A percentile compares a stretch with the other conserved stretches of the same genome.
phyloP scores from a whole-genome alignment of 2,329 filamentous ascomycete genomes.

The Cladosporium sp. region DNA sequence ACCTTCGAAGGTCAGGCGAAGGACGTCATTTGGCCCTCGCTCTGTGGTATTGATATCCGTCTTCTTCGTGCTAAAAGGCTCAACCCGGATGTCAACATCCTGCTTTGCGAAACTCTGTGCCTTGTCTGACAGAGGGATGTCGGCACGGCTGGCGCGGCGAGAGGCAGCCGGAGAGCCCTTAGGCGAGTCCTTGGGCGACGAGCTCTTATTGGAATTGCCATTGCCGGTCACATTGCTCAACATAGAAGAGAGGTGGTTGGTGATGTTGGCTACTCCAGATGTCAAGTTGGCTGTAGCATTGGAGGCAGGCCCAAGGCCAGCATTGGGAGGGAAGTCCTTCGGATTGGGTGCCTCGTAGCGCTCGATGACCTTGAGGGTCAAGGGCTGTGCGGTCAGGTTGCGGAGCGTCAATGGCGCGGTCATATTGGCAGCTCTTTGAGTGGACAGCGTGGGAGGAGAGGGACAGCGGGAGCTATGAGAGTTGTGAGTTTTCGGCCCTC shows the following conservation, averaged over 20 bases:
- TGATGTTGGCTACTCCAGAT: slow-evolving; percentile 32
- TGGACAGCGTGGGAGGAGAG: background rate
- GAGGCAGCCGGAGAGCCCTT: slow-evolving; percentile 31
- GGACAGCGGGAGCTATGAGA: background rate
- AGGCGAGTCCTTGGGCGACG: slow-evolving; percentile 4
- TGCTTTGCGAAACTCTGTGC: slow-evolving; percentile 58
- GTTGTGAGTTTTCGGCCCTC: background rate
- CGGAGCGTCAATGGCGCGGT: slow-evolving; percentile 8
- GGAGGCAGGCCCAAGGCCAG: slow-evolving; percentile 11
- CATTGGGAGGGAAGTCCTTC: slow-evolving; percentile 23
- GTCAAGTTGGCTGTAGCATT: slow-evolving; percentile 24
- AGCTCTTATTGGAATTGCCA: background rate
- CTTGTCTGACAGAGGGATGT: slow-evolving; percentile 45
- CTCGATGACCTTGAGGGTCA: slow-evolving; percentile 70
- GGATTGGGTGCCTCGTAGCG: slow-evolving; percentile 60
- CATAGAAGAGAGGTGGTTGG: slow-evolving; percentile 35
- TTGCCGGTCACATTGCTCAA: slow-evolving; percentile 17
- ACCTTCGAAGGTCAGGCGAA: slow-evolving; percentile 71
- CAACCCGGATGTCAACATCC: slow-evolving; percentile 60
- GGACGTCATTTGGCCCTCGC: slow-evolving; percentile 55
- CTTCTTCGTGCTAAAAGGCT: slow-evolving; percentile 62
- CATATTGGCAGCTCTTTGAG: slow-evolving; percentile 19
- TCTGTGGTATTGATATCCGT: slow-evolving; percentile 61
- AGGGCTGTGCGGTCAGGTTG: slow-evolving; percentile 35
- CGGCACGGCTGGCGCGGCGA: slow-evolving; percentile 43